These are phyloP conservation scores for Didymella pomorum DNA, from an alignment of 2,329 filamentous ascomycete species.

Conservation along the genomic window DNA sequence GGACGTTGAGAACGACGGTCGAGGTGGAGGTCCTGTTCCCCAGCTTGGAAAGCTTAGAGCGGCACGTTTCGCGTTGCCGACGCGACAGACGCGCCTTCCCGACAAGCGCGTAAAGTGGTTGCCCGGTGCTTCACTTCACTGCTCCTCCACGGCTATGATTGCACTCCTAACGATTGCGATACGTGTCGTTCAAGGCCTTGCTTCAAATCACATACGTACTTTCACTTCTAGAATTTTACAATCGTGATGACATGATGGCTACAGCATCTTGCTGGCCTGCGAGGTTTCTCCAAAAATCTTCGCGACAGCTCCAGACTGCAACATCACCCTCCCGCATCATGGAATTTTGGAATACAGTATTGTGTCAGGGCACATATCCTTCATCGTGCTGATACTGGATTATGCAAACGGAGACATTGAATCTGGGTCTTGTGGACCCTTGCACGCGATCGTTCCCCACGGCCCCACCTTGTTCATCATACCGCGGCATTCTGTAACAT, in stretches of 20 bases:
- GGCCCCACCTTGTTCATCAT: constrained; percentile 21
- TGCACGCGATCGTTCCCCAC: constrained; percentile 16
- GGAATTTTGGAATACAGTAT: neutral
- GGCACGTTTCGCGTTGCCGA: constrained; percentile 22
- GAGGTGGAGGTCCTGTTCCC: constrained; percentile 22
- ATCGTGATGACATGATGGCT: neutral
- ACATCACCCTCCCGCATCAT: neutral
- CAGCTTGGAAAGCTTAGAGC: constrained; percentile 19
- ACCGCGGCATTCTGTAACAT: constrained; percentile 11
- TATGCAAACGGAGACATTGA: neutral
- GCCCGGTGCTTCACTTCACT: neutral
- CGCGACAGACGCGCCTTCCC: constrained; percentile 20
- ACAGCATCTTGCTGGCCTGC: neutral
- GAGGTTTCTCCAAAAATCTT: neutral
- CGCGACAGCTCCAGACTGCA: neutral
- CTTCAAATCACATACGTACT: neutral
- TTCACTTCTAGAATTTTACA: neutral
- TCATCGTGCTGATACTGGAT: neutral
- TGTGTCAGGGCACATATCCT: neutral
- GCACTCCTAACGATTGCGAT: no score
- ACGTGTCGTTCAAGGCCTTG: neutral
- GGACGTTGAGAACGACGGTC: constrained; percentile 23
- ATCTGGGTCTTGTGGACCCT: constrained; percentile 9
- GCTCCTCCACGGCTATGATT: neutral
- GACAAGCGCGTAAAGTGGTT: constrained; percentile 23